A percentile compares a stretch with the other conserved stretches of the same genome.
These are phyloP conservation scores for Stipa capillata DNA, from an alignment of 176 grass and related monocot genomes.

Conservation along the genomic window DNA sequence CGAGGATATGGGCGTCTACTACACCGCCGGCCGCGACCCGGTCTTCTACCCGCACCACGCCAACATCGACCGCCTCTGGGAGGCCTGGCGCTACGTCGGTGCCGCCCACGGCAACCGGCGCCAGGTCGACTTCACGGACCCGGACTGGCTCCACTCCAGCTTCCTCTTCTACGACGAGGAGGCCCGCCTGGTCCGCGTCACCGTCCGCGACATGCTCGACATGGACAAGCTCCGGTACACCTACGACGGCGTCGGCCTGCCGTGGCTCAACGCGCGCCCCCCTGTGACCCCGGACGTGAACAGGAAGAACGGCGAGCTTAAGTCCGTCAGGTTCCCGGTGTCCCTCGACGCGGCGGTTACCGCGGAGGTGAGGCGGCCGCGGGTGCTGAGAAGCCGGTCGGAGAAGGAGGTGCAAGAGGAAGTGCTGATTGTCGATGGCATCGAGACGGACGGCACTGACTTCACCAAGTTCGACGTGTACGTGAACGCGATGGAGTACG, in stretches of 20 bases:
- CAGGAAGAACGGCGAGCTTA: neutral
- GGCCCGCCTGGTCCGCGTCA: constrained; percentile 34
- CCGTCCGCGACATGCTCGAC: constrained; percentile 15
- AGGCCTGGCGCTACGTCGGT: constrained; percentile 17
- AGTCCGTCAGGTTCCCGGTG: constrained; percentile 3
- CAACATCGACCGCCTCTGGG: constrained; percentile 55
- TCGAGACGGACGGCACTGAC: neutral
- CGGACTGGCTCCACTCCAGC: constrained; percentile 44
- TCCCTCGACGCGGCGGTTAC: neutral
- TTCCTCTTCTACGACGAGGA: constrained; percentile 60
- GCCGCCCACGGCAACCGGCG: neutral
- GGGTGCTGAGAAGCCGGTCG: neutral
- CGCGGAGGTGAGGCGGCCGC: neutral
- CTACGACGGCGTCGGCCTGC: neutral
- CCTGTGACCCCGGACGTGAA: neutral
- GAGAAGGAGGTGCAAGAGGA: neutral
- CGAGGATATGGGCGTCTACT: constrained; percentile 48
- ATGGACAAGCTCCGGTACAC: constrained; percentile 8
- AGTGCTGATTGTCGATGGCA: constrained; percentile 30
- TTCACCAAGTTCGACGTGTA: constrained; percentile 38
- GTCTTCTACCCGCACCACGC: constrained; percentile 47
- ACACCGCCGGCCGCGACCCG: constrained; percentile 46
- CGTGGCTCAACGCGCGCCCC: constrained; percentile 12
- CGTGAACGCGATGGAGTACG: constrained; percentile 23
- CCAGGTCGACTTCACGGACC: constrained; percentile 20